Base-by-base conservation (phyloP, 441 rosid genomes). In the Euphorbia celastroides region DNA sequence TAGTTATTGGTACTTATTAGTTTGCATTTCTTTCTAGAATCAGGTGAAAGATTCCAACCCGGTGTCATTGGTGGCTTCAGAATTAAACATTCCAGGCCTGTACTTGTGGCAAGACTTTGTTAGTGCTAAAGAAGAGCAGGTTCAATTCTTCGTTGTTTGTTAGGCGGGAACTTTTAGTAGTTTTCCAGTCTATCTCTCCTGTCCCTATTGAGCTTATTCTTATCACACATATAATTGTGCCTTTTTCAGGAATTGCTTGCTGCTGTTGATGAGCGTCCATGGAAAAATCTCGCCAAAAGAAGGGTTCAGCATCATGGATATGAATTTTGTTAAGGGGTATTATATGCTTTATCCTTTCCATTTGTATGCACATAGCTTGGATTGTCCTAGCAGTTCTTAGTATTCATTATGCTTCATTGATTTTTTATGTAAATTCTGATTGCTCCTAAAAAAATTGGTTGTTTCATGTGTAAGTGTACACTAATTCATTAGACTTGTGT, bases 271-370 rank as follows among this genome's bases (percentile, higher is more conserved):
- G 65, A 62, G 54, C 76, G 73, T 56, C 84, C 93, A 67, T 90
- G 97, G 98, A 82, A 83, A 38, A 78, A 74, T 71, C 94, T 93
- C 0, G 72, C 96, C 0, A 93, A 88, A 76, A 77, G 97, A 71
- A 86, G 97, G 79, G 97, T 90, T 78, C 98, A 88, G 75, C 98
- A 93, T 81, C 87, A 93, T 68, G 98, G 98, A 68, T 93, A 93
- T 67, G 89, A 87, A 77, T 93, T 93, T 72, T 80, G 89, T 76
- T 93, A 93, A 38, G 84, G 77, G 2, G 96, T 89, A 74, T 52
- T 28, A 7, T 55, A 26, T 61, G 23, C 55, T 72, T 66, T 32
- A 22, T 51, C 32, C 67, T 13, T 68, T 60, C 50, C 60, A 52
- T 55, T 3, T 36, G 19, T 20, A 48, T 19, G 25, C 23, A 4